Evolutionary conservation across 78 protist species (phyloP).

Genomic region (Polysphondylium violaceum): DNA sequence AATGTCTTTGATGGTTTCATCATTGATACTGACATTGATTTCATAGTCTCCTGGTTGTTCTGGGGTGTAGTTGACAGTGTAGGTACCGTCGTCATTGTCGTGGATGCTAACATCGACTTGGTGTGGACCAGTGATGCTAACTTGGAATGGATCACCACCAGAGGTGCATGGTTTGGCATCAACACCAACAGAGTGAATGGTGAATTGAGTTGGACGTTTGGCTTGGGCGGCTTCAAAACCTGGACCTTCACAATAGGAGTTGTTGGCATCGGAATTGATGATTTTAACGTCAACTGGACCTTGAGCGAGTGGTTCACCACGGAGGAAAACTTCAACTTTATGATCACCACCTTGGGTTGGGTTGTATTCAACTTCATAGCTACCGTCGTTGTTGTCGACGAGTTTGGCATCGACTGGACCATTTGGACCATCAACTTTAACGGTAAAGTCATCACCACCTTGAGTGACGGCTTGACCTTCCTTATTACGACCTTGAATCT

Average conservation of each 20-base stretch:
- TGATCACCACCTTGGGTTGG: slow-evolving; percentile 81
- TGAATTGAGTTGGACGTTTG: slow-evolving; percentile 79
- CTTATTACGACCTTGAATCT: slow-evolving; percentile 81
- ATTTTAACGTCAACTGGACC: slow-evolving; percentile 44
- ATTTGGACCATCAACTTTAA: slow-evolving; percentile 62
- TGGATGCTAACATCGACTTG: slow-evolving; percentile 43
- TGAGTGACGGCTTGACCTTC: slow-evolving; percentile 66
- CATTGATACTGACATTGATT: slow-evolving; percentile 56
- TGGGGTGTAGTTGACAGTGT: slow-evolving; percentile 84
- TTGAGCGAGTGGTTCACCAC: slow-evolving; percentile 77
- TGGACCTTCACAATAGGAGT: slow-evolving; percentile 72
- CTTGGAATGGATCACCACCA: slow-evolving; percentile 87
- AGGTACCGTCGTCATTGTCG: slow-evolving; percentile 88
- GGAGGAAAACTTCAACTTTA: slow-evolving; percentile 63
- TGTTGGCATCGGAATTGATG: slow-evolving; percentile 48
- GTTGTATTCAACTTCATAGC: slow-evolving; percentile 72
- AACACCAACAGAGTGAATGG: slow-evolving; percentile 68
- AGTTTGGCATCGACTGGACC: slow-evolving; percentile 77
- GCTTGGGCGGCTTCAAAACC: slow-evolving; percentile 81
- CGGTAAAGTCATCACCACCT: slow-evolving; percentile 85
- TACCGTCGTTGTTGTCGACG: slow-evolving; percentile 78
- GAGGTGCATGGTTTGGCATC: slow-evolving; percentile 27
- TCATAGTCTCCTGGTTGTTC: slow-evolving; percentile 78
- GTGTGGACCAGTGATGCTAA: slow-evolving; percentile 62
- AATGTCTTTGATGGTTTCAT: slow-evolving; percentile 69